Conservation (phyloP, 2,329 filamentous ascomycete species). For the Colletotrichum sp. region DNA sequence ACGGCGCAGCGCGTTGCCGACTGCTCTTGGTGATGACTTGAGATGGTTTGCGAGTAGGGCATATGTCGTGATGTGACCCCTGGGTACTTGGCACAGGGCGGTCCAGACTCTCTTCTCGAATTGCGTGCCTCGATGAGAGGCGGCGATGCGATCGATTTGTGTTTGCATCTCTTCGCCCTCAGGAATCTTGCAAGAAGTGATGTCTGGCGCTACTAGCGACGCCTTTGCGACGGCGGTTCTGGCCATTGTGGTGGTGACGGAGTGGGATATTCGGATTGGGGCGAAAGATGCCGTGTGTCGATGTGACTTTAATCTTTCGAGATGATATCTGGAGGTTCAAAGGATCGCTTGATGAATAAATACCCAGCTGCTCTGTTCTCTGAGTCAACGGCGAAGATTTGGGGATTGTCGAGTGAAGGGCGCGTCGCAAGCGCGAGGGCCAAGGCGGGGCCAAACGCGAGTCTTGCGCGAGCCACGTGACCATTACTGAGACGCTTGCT, state of each 20-base stretch:
- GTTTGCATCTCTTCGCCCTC: slow-evolving; percentile 33
- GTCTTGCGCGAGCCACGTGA: slow-evolving; percentile 6
- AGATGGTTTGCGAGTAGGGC: slow-evolving; percentile 71
- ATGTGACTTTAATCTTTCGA: not conserved
- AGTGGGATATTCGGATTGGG: not conserved
- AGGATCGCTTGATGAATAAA: not conserved
- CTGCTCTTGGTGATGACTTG: slow-evolving; percentile 73
- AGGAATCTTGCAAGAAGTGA: not conserved
- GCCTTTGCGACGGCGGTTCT: not conserved
- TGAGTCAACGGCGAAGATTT: not conserved
- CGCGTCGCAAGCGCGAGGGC: slow-evolving; percentile 9
- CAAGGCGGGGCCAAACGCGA: not conserved
- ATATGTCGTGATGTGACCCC: slow-evolving; percentile 79
- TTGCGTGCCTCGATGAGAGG: slow-evolving; percentile 44
- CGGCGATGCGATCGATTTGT: slow-evolving; percentile 49
- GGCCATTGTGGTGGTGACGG: not conserved
- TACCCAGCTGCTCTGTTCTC: not conserved
- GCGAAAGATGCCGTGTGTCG: not conserved
- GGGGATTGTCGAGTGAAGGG: slow-evolving; percentile 16
- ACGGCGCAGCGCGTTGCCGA: slow-evolving; percentile 75
- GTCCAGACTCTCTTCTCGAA: slow-evolving; percentile 72
- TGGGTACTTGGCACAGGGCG: slow-evolving; percentile 77
- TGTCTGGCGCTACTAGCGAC: not conserved
- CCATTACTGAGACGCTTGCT: not conserved
- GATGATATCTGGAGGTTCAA: rapidly evolving